phyloP scores from a whole-genome alignment of 768 basidiomycete species.

The Nidularia sp. region DNA sequence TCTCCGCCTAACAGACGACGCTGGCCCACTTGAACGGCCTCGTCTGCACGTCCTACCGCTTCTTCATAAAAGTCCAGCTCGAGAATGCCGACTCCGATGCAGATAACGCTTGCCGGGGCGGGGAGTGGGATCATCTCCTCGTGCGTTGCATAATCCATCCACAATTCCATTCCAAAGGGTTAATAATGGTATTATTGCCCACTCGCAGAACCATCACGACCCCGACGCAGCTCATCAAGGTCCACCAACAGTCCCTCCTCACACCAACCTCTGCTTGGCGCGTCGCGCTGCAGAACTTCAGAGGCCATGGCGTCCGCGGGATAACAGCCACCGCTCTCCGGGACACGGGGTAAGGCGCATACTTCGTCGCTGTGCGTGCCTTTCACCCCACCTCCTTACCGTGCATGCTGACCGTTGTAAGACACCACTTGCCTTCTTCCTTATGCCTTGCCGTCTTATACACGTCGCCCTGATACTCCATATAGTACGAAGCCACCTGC shows the following conservation, averaged over 20 bases:
- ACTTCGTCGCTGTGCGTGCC: conserved; percentile 68
- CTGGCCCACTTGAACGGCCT: conserved; percentile 76
- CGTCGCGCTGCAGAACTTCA: conserved; percentile 55
- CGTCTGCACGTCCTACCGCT: conserved; percentile 81
- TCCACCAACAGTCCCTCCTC: conserved; percentile 66
- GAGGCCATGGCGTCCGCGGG: conserved; percentile 64
- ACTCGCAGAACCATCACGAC: conserved; percentile 62
- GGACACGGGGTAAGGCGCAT: conserved; percentile 82
- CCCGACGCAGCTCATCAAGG: conserved; percentile 86
- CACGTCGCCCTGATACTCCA: too few species aligned
- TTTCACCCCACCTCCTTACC: neutral
- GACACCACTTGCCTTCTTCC: neutral
- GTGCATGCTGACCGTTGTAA: neutral
- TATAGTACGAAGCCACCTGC: conserved; percentile 61
- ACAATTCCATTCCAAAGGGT: neutral
- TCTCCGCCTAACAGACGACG: neutral
- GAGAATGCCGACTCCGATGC: conserved; percentile 42
- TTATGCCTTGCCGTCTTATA: too few species aligned
- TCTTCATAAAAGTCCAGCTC: conserved; percentile 68
- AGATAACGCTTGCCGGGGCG: conserved; percentile 75
- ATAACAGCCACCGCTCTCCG: conserved; percentile 68
- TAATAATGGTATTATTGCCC: neutral
- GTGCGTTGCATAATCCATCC: conserved; percentile 37
- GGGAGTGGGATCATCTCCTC: conserved; percentile 78
- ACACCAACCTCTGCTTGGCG: conserved; percentile 41